phyloP scores from a whole-genome alignment of 202 grass and related monocot species.

The Zizania palustris region DNA sequence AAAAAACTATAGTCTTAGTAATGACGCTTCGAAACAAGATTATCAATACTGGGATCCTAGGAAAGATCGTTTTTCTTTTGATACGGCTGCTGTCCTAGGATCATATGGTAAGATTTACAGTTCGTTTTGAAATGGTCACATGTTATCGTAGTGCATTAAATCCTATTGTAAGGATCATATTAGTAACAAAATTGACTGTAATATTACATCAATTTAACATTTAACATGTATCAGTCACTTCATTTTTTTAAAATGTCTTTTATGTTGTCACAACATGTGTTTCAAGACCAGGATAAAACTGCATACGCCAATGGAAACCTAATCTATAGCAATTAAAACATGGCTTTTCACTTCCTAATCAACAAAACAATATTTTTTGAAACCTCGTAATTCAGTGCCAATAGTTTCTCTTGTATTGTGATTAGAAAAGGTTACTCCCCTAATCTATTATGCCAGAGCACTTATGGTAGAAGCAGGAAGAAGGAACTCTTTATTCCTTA shows the following conservation, averaged over 20 bases:
- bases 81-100: background rate
- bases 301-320: background rate
- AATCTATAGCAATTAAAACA: slow-evolving; percentile 9
- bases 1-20: slow-evolving; percentile 27
- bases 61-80: background rate
- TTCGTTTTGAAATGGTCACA: background rate
- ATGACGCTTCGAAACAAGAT: too few species aligned
- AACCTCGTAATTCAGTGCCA: slow-evolving; percentile 16
- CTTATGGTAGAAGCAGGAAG: background rate
- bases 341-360: background rate
- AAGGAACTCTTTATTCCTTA: too few species aligned
- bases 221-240: slow-evolving; percentile 23
- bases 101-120: background rate
- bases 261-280: background rate
- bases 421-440: background rate
- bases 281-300: slow-evolving; percentile 9
- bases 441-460: background rate
- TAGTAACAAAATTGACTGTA: background rate
- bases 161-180: background rate
- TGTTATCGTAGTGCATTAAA: background rate
- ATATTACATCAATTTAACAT: slow-evolving; percentile 1
- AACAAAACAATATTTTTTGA: slow-evolving; percentile 15
- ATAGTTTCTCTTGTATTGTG: background rate
- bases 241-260: background rate
- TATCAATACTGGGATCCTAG: background rate